Evolutionary conservation across 73 alveolate species (phyloP), one percentile per base, ranked within the genome.

Genomic region (Stentor coeruleus): DNA sequence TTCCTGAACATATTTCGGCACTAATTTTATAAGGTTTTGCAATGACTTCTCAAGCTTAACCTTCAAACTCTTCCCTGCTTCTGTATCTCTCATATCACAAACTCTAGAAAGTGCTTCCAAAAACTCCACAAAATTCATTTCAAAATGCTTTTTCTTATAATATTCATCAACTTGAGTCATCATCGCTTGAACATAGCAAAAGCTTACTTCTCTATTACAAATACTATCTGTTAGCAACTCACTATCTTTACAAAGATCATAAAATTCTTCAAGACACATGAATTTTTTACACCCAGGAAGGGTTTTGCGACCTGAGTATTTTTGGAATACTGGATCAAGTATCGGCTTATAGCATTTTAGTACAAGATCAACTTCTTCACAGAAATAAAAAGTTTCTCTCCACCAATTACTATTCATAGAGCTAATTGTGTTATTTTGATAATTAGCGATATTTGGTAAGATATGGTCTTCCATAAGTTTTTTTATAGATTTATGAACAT

Each of bases 91-190:
- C 15, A 55, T 88, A 20, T 88, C 91, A 2, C 90, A 86, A 35
- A 88, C 87, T 82, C 94, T 77, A 36, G 89, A 91, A 15, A 85
- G 49, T 15, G 92, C 94, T 66, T 88, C 94, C 33, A 88, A 81
- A 49, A 88, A 88, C 59, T 88, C 94, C 3, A 60, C 91, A 14
- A 81, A 59, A 49, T 77, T 84, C 94, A 88, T 88, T 39, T 85
- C 85, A 31, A 55, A 30, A 35, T 55, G 91, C 77, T 84, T 55
- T 57, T 57, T 57, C 1, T 57, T 57, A 57, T 57, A 57, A 57
- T 20, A n/a, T 57, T 57, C 73, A 57, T 57, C 73, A 57, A 57
- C 28, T 57, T 57, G 73, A 20, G 73, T n/a, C 73, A n/a, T 57
- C 73, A 57, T 57, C 28, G 73, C 15, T 20, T 57, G 28, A 2